Percentiles rank a stretch among this genome's conserved stretches.
phyloP scores from a whole-genome alignment of 164 flowering plant genomes.

The Sedum album region DNA sequence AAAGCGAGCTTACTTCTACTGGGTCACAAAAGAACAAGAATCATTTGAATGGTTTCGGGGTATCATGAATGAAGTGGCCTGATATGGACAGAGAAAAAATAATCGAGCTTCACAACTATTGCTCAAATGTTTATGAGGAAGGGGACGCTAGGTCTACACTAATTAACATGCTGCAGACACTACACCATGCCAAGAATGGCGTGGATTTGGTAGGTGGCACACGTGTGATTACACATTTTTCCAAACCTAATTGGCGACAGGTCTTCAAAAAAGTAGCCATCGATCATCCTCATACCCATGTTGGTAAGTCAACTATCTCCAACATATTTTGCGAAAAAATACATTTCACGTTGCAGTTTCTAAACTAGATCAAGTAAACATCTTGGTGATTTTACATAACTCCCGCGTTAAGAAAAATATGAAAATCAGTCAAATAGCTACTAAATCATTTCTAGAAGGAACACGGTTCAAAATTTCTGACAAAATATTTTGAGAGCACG shows the following conservation, averaged over 20 bases:
- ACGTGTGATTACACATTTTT: conserved; percentile 48
- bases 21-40: conserved; percentile 54
- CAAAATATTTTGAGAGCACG: no score
- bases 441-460: no score
- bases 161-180: conserved; percentile 49
- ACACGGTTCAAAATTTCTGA: no score
- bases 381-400: no score
- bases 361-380: no score
- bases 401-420: no score
- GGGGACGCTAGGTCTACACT: conserved; percentile 57
- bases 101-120: conserved; percentile 53
- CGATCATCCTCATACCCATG: conserved; percentile 27
- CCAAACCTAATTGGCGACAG: conserved; percentile 48
- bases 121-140: conserved; percentile 56
- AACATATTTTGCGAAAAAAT: no score
- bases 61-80: conserved; percentile 49
- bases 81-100: conserved; percentile 35
- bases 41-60: conserved; percentile 61
- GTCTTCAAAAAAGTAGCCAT: conserved; percentile 44
- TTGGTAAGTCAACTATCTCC: conserved; percentile 27
- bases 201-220: conserved; percentile 52
- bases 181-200: conserved; percentile 50
- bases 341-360: no score
- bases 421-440: no score
- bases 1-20: conserved; percentile 49